Evolutionary conservation across 202 grass and related monocot species (phyloP), one percentile per base, ranked within the genome.

Genomic region (Panicum hallii): DNA sequence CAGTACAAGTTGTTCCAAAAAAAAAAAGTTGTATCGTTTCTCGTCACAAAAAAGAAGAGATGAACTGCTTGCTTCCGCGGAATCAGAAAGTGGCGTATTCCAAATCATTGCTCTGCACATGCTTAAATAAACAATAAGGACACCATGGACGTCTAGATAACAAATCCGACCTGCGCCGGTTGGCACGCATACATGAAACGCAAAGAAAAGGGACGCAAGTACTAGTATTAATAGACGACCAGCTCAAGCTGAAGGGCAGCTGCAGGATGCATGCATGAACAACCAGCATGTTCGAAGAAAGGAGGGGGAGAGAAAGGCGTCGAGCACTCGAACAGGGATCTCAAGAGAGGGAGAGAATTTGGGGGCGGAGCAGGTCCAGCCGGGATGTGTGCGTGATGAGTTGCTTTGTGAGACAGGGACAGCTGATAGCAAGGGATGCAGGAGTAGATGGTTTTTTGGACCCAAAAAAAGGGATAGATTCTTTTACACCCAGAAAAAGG

Each of bases 351-450:
- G 82, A 72, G 63, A 75, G 19, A 72, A 82, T 36, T 77, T 15
- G 84, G 70, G 55, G 14, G 28, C 46, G 61, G 41, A 71, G 63
- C 17, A 85, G 34, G 23, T 54, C 62, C 19, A 47, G 62, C 77
- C 68, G 68, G 44, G 45, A 14, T 26, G 49, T 13, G 32, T 65
- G 62, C 7, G 3, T 23, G 42, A 38, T 17, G 72, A 44, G 73
- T 41, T 43, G 74, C 48, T 80, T 84, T 85, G 72, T 70, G 79
- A 67, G 43, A 82, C 79, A 83, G 66, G 80, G 82, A 70, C 36
- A 30, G 62, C 53, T 84, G 53, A 80, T 75, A 44, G 32, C 60
- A 32, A 63, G 60, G 56, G n/a, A 12, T 53, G 1, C 1, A 12
- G 26, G 26, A 26, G 26, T 26, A 26, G 22, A 28, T 28, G 28